Evolutionary conservation across 129 eudicot species (phyloP).

Genomic region (Flaveria linearis): DNA sequence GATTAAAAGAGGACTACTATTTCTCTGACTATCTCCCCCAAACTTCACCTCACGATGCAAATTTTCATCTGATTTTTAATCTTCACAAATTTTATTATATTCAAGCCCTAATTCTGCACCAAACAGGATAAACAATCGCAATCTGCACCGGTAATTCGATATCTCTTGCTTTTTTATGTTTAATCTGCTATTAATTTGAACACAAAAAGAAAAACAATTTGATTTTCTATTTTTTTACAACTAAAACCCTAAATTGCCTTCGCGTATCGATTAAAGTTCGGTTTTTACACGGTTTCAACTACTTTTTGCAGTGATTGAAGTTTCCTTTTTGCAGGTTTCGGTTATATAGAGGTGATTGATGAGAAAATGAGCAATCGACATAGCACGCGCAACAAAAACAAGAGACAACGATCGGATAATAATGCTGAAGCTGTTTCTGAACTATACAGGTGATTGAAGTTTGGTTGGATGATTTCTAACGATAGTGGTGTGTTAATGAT

Average conservation of each 20-base stretch:
- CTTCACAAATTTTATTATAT: background rate
- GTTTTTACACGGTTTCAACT: background rate
- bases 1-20: background rate
- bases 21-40: conserved; percentile 7
- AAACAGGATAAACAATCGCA: conserved; percentile 13
- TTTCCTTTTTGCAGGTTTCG: conserved; percentile 29
- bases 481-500: conserved; percentile 12
- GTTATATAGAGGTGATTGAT: conserved; percentile 23
- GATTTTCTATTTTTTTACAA: conserved; percentile 19
- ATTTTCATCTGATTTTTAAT: conserved; percentile 20
- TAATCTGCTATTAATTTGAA: background rate
- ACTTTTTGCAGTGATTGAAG: conserved; percentile 7
- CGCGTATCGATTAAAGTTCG: conserved; percentile 11
- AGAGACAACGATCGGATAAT: conserved; percentile 72
- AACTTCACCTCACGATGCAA: conserved; percentile 27
- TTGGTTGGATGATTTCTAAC: background rate
- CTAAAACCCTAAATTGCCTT: conserved; percentile 30
- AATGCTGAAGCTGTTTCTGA: conserved; percentile 59
- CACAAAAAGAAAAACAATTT: background rate
- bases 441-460: conserved; percentile 56
- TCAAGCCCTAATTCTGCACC: conserved; percentile 31
- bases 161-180: conserved; percentile 1
- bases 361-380: conserved; percentile 63
- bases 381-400: conserved; percentile 73
- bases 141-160: conserved; percentile 19